Conservation (phyloP, 805 yeast genomes). For the Cyberlindnera maclurae region DNA sequence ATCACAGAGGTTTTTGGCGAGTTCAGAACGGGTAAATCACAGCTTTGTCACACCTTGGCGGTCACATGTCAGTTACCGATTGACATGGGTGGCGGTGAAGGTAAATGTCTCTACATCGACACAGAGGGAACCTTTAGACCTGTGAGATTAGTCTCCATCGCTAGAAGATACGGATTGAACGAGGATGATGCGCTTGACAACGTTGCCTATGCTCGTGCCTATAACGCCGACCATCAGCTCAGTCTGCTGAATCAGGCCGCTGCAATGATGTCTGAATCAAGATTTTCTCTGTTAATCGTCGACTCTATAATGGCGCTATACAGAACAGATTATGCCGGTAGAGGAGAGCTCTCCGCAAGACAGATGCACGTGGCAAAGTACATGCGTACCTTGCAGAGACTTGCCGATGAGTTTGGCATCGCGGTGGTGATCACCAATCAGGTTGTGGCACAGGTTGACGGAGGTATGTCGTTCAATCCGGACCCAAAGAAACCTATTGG, state of each 20-base stretch:
- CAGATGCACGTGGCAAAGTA: conserved; percentile 92
- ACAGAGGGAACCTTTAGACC: conserved; percentile 98
- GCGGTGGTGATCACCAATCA: conserved; percentile 95
- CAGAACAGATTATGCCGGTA: conserved; percentile 89
- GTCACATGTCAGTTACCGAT: conserved; percentile 95
- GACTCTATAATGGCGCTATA: conserved; percentile 96
- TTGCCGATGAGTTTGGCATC: conserved; percentile 96
- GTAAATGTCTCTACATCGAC: conserved; percentile 91
- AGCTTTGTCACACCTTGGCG: conserved; percentile 92
- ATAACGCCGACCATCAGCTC: conserved; percentile 93
- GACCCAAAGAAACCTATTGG: conserved; percentile 99
- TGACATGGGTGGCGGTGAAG: conserved; percentile 98
- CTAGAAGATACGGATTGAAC: conserved; percentile 83
- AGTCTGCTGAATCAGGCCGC: conserved; percentile 86
- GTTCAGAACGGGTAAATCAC: conserved; percentile 96
- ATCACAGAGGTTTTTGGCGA: conserved; percentile 96
- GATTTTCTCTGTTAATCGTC: conserved; percentile 86
- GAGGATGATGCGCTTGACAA: conserved; percentile 94
- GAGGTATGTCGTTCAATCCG: conserved; percentile 73
- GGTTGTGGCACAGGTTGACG: conserved; percentile 97
- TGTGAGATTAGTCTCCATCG: conserved; percentile 79
- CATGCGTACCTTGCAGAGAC: conserved; percentile 83
- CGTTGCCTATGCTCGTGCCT: conserved; percentile 96
- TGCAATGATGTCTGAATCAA: conserved; percentile 90
- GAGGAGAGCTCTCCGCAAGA: conserved; percentile 93